phyloP scores from a whole-genome alignment of 2,329 filamentous ascomycete genomes.

The Aspergillus caelatus region DNA sequence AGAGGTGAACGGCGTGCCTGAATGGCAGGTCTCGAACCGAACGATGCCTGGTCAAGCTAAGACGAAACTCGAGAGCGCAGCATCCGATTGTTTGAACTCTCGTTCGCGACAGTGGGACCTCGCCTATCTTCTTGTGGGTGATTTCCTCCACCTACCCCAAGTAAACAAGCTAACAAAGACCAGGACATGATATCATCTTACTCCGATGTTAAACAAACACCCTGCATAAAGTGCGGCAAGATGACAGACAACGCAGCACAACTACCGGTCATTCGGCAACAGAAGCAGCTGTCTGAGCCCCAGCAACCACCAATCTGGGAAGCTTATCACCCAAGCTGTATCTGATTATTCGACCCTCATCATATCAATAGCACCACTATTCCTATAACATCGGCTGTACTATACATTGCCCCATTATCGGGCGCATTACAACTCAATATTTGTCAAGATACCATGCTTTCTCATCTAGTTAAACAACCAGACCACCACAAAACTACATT shows the following conservation, averaged over 20 bases:
- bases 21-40: slow-evolving; percentile 40
- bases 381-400: not conserved
- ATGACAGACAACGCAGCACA: slow-evolving; percentile 43
- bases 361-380: not conserved
- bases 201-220: slow-evolving; percentile 41
- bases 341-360: slow-evolving; percentile 1
- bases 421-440: not conserved
- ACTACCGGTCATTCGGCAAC: slow-evolving; percentile 42
- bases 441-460: not conserved
- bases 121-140: slow-evolving; percentile 41
- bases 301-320: slow-evolving; percentile 32
- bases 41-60: slow-evolving; percentile 24
- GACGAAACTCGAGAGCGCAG: slow-evolving; percentile 38
- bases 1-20: slow-evolving; percentile 23
- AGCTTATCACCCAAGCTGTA: slow-evolving; percentile 38
- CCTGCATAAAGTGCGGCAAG: slow-evolving; percentile 42
- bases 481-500: not conserved
- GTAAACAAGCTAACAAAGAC: slow-evolving; percentile 4
- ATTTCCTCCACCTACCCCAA: not conserved
- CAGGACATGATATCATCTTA: slow-evolving; percentile 50
- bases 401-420: not conserved
- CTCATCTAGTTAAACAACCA: not conserved
- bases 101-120: slow-evolving; percentile 44
- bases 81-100: slow-evolving; percentile 39
- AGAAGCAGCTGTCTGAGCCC: slow-evolving; percentile 21